Base-by-base conservation (phyloP, 768 basidiomycete species). In the Sporobolomyces roseus region DNA sequence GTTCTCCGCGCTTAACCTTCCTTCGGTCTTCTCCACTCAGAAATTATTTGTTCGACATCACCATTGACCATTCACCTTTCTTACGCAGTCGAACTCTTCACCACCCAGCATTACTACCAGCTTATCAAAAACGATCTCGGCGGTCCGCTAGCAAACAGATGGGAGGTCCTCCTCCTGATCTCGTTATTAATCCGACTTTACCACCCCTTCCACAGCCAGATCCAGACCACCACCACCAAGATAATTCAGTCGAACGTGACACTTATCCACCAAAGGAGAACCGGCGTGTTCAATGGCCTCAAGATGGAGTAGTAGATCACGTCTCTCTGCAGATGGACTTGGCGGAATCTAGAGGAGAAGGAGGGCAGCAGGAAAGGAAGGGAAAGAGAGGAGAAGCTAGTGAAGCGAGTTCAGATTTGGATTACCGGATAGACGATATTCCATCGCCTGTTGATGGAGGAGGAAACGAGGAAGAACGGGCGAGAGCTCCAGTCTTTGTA, bases 401-500 rank as follows among this genome's bases (percentile, higher is more conserved):
- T 25, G 48, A 38, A 23, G 29, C 8, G 27, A 55, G 63, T 33
- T 67, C 70, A 0, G 5, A 19, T 10, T 30, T n/a, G 16, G 65
- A 61, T 16, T 63, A 36, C 35, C 52, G 61, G 16, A 64, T 66
- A 30, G 64, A 69, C 62, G 67, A 69, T 45, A 52, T 69, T 21
- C 67, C 67, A 25, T 53, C 23, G 33, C 16, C 23, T 16, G 33
- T 23, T 16, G 35, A 52, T 23, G 2, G 43, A 48, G 43, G 21
- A 6, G 32, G 29, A 46, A 27, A 71, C n/a, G 56, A 54, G 36
- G 38, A 70, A 36, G 65, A 61, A 49, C 2, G 50, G 52, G 14
- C 10, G 3, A 46, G 71, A 21, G 73, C 72, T 21, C 54, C 71
- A 35, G 53, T 62, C n/a, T 68, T 63, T 38, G 63, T 72, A 8